Evolutionary conservation across 2,329 filamentous ascomycete species (phyloP), one percentile per base, ranked within the genome.

Genomic region (Hypoxylon sp.): DNA sequence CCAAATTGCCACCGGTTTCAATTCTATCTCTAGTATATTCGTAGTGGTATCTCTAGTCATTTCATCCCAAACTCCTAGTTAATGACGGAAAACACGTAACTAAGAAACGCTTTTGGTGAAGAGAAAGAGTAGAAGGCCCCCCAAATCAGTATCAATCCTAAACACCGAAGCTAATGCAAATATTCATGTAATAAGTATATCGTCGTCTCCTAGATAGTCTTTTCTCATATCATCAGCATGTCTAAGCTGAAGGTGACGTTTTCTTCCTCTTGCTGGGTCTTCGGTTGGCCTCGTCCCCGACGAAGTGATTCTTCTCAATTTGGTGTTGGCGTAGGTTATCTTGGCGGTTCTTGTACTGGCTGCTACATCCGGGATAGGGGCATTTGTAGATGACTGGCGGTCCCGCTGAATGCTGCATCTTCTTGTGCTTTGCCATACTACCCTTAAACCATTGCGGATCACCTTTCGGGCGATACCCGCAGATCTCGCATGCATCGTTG

Each of bases 371-470:
- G 2, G 85, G 85, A 52, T 75, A 88, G 2, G 82, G 81, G 67
- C 86, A 88, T 65, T 80, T 80, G 75, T 85, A 88, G 48, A 87
- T 85, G 65, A 80, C 79, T 6, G 84, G 83, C 36, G 83, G 84
- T 2, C 78, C 80, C 11, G 77, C 77, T 53, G 83, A 82, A 75
- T 88, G 86, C 75, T 86, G 83, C 64, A 84, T 78, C 74, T 84
- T 86, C 78, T 81, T 86, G 74, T 88, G 86, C 75, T 87, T 88
- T 52, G 85, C 82, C 85, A 88, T 86, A 74, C 84, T 87, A 5
- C 85, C 85, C 48, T 82, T 83, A 73, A 87, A 88, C 86, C 86
- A 88, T 63, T 83, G 81, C n/a, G 86, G 85, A 52, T 86, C 81
- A 3, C 86, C 86, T 68, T 84, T 86, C 1, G 86, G 86, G 9